phyloP scores from a whole-genome alignment of 1,284 basidiomycete species.

The Irpex lacteus region DNA sequence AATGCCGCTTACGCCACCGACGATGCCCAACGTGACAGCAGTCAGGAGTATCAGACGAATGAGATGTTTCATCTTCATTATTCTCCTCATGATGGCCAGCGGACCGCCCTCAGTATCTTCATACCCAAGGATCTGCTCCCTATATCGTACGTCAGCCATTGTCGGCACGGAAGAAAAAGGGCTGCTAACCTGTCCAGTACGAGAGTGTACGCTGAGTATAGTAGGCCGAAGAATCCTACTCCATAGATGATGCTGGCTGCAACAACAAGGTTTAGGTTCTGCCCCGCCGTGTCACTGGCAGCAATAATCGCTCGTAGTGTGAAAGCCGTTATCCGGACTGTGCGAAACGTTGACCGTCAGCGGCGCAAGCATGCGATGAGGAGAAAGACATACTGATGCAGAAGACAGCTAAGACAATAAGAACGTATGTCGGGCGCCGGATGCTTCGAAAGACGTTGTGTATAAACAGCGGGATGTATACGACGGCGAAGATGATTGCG shows the following conservation, averaged over 20 bases:
- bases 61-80: conserved; percentile 31
- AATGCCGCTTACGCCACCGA: conserved; percentile 25
- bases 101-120: conserved; percentile 16
- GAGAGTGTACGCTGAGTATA: conserved; percentile 33
- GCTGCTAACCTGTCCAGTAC: conserved; percentile 31
- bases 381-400: conserved; percentile 37
- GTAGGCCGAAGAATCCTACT: conserved; percentile 33
- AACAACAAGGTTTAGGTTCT: conserved; percentile 24
- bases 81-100: conserved; percentile 24
- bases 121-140: conserved; percentile 5
- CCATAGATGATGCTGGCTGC: conserved; percentile 31
- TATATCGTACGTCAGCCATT: not conserved
- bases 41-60: conserved; percentile 33
- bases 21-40: conserved; percentile 39
- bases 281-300: conserved; percentile 18
- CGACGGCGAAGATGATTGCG: conserved; percentile 43
- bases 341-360: not conserved
- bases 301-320: conserved; percentile 30
- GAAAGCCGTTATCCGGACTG: conserved; percentile 32
- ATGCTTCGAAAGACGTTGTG: conserved; percentile 38
- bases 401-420: conserved; percentile 41
- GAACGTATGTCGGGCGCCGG: conserved; percentile 38
- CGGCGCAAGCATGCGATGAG: not conserved
- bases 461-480: conserved; percentile 37
- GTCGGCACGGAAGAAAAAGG: conserved; percentile 7